Conservation (phyloP, 2,329 filamentous ascomycete species). For the Penicillium crustosum region DNA sequence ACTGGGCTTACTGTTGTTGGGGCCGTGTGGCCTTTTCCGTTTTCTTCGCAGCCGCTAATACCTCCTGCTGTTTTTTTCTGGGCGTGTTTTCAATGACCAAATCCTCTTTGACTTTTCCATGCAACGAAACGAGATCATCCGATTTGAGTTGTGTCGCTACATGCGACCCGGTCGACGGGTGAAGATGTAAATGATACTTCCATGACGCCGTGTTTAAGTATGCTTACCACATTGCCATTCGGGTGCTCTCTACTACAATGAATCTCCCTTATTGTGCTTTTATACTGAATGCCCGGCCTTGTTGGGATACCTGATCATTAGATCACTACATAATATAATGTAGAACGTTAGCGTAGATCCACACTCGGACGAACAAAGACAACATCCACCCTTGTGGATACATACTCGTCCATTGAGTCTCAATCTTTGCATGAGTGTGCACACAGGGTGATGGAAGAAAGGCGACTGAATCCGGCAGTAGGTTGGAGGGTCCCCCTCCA, state of each 20-base stretch:
- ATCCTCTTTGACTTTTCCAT: constrained; percentile 31
- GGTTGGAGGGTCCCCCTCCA: background rate
- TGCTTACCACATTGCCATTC: constrained; percentile 24
- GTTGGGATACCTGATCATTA: background rate
- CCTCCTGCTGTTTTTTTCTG: constrained; percentile 36
- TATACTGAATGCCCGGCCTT: background rate
- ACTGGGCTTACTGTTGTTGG: constrained; percentile 35
- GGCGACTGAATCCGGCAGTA: background rate
- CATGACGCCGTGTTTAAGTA: constrained; percentile 36
- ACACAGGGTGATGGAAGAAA: background rate
- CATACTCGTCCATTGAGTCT: background rate
- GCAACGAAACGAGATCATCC: constrained; percentile 31
- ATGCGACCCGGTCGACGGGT: constrained; percentile 31
- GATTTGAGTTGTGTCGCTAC: constrained; percentile 17
- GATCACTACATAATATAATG: too few species aligned
- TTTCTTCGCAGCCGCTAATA: constrained; percentile 40
- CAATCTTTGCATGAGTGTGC: background rate
- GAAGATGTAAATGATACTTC: constrained; percentile 48
- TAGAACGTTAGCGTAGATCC: background rate
- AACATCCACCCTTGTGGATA: background rate
- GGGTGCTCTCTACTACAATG: constrained; percentile 26
- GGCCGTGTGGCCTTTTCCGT: constrained; percentile 27
- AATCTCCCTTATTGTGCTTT: constrained; percentile 10
- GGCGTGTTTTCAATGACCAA: constrained; percentile 35
- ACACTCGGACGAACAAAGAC: background rate